Evolutionary conservation across 805 yeast genomes (phyloP).

Genomic region (Kluyveromyces starmeri): DNA sequence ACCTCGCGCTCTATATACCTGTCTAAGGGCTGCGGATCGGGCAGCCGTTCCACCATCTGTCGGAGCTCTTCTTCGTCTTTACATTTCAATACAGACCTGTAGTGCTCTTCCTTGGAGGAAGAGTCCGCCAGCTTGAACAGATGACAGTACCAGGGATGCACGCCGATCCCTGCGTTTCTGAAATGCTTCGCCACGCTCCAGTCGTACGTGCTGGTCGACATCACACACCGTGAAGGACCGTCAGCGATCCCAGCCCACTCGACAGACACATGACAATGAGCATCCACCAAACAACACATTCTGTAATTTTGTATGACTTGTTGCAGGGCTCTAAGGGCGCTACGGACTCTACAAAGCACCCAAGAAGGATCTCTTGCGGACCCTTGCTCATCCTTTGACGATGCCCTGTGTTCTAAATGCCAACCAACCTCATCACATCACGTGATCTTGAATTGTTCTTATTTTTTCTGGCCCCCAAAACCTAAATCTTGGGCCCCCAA

Average conservation of each 20-base stretch:
- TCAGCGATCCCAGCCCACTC: not conserved
- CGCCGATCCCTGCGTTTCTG: slow-evolving; percentile 43
- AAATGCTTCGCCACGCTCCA: slow-evolving; percentile 9
- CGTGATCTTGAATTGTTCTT: too few species aligned
- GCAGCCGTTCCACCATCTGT: slow-evolving; percentile 40
- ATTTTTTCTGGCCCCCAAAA: too few species aligned
- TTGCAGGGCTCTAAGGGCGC: too few species aligned
- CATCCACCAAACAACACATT: slow-evolving; percentile 25
- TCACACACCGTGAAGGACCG: slow-evolving; percentile 25
- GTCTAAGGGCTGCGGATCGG: too few species aligned
- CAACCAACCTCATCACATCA: too few species aligned
- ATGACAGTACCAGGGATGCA: slow-evolving; percentile 92
- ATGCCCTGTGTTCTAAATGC: too few species aligned
- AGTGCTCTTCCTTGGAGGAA: slow-evolving; percentile 43
- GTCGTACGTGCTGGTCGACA: slow-evolving; percentile 39
- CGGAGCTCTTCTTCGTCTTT: slow-evolving; percentile 25
- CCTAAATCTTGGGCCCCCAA: too few species aligned
- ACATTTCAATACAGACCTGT: slow-evolving; percentile 38
- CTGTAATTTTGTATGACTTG: too few species aligned
- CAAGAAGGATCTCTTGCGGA: too few species aligned
- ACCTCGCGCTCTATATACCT: too few species aligned
- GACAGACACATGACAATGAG: slow-evolving; percentile 31
- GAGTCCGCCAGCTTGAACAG: slow-evolving; percentile 34
- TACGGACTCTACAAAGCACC: too few species aligned
- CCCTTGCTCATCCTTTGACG: too few species aligned